These are phyloP conservation scores for Lodderomyces beijingensis DNA, from an alignment of 1,139 yeast species.

Conservation along the genomic window DNA sequence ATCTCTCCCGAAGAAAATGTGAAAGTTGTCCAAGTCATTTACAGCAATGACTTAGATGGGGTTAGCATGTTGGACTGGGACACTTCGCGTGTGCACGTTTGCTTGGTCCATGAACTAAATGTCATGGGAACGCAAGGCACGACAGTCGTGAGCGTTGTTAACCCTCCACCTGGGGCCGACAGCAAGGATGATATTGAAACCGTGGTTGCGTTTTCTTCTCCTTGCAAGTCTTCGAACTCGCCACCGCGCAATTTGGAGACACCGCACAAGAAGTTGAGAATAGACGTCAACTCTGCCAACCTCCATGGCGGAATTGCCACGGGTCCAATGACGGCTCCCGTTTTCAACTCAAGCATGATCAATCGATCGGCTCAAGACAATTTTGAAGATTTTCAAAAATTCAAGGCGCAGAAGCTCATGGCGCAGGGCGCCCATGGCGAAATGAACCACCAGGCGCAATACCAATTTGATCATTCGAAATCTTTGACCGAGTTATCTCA, in stretches of 20 bases:
- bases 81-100: constrained; percentile 20
- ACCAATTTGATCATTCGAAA: too few relatives aligned
- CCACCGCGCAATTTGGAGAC: constrained; percentile 10
- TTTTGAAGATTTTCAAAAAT: constrained; percentile 8
- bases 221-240: constrained; percentile 19
- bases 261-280: constrained; percentile 11
- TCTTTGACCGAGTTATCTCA: too few relatives aligned
- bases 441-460: too few relatives aligned
- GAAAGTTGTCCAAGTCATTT: constrained; percentile 30
- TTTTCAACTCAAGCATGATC: constrained; percentile 21
- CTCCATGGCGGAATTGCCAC: constrained; percentile 8
- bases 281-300: constrained; percentile 12
- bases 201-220: constrained; percentile 39
- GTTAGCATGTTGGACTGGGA: constrained; percentile 11
- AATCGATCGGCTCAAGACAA: constrained; percentile 6
- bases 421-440: too few relatives aligned
- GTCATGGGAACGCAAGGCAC: constrained; percentile 10
- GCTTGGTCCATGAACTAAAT: constrained; percentile 27
- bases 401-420: neutral
- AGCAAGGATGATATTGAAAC: constrained; percentile 38
- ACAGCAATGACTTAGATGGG: constrained; percentile 13
- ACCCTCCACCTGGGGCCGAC: neutral
- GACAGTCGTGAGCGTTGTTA: neutral
- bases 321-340: constrained; percentile 39
- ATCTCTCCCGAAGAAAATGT: constrained; percentile 22